Evolutionary conservation across 345 rosid genomes (phyloP).

Genomic region (Eucalyptus erythrocorys): DNA sequence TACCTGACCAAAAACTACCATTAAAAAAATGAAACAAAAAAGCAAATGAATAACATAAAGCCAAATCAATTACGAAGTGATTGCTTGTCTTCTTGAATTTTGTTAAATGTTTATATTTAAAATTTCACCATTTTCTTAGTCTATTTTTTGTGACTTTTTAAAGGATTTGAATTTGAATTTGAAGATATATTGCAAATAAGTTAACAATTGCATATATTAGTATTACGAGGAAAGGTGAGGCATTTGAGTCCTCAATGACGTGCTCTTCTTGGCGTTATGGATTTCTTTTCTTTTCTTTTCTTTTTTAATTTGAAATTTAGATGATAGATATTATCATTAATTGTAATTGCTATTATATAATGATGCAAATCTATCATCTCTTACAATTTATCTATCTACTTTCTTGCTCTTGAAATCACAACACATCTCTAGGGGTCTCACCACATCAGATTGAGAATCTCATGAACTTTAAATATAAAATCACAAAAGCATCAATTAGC

Average conservation of each 20-base stretch:
- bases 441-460: not conserved
- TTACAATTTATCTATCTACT: not conserved
- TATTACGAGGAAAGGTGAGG: not conserved
- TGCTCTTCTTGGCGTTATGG: not conserved
- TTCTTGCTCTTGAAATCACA: not conserved
- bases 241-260: not conserved
- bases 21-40: not conserved
- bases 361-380: not conserved
- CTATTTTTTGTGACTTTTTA: not conserved
- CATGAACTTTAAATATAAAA: not conserved
- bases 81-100: not conserved
- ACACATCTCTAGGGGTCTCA: not conserved
- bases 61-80: not conserved
- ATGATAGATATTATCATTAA: not conserved
- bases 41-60: not conserved
- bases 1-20: not conserved
- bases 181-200: not conserved
- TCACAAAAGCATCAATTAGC: accelerated
- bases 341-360: not conserved
- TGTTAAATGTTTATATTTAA: not conserved
- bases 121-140: not conserved
- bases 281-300: not conserved
- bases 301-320: not conserved
- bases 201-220: not conserved
- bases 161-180: not conserved